phyloP scores from a whole-genome alignment of 1,284 basidiomycete genomes.

The Stygiomarasmius scandens region DNA sequence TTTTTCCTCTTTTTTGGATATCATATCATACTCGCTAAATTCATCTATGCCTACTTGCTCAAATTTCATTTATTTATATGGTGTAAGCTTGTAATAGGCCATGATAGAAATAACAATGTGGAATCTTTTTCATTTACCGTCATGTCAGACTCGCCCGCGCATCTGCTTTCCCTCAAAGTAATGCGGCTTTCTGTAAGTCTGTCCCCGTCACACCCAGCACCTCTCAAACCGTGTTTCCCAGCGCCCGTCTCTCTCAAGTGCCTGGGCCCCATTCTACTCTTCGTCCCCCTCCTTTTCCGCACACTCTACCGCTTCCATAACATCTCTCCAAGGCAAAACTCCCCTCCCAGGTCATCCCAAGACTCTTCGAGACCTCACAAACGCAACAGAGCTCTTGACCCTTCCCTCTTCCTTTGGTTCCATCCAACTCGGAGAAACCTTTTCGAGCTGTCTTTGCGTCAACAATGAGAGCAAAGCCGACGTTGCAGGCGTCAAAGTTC shows the following conservation, averaged over 20 bases:
- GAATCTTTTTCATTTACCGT: background rate
- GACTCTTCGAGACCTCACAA: constrained; percentile 75
- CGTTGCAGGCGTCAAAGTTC: constrained; percentile 59
- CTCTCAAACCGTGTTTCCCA: constrained; percentile 27
- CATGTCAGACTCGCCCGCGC: constrained; percentile 9
- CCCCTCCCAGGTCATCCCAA: constrained; percentile 76
- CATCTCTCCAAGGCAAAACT: constrained; percentile 72
- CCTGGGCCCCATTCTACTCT: constrained; percentile 85
- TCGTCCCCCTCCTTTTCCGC: constrained; percentile 77
- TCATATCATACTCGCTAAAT: no score
- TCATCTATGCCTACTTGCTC: no score
- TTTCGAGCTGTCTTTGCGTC: constrained; percentile 75
- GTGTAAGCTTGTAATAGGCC: no score
- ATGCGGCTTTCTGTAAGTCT: constrained; percentile 15
- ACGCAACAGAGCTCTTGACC: constrained; percentile 71
- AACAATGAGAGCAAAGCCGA: constrained; percentile 73
- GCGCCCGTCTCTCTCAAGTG: constrained; percentile 72
- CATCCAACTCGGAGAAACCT: constrained; percentile 82
- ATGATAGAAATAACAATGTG: no score
- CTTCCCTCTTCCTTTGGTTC: constrained; percentile 78
- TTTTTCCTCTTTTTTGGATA: no score
- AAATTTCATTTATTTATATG: background rate
- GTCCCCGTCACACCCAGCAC: background rate
- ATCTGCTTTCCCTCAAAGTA: constrained; percentile 11
- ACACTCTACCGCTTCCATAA: constrained; percentile 73